phyloP scores from a whole-genome alignment of 177 flowering plant species.

The Vitis hybrid region DNA sequence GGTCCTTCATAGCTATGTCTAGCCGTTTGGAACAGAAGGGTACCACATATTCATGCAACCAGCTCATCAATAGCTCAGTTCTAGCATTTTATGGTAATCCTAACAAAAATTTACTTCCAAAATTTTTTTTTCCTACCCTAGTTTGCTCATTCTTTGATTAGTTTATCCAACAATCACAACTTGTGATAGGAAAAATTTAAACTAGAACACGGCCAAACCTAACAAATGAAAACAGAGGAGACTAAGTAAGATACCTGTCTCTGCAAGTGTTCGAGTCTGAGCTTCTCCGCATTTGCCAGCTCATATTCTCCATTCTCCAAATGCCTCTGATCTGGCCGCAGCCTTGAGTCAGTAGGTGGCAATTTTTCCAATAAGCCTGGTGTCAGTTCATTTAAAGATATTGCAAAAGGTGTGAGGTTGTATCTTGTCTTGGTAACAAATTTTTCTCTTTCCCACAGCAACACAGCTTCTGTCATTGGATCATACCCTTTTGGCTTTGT shows the following conservation, averaged over 20 bases:
- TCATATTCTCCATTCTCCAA: slow-evolving; percentile 96
- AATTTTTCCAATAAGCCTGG: slow-evolving; percentile 64
- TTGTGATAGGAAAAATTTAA: not conserved
- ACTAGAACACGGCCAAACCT: not conserved
- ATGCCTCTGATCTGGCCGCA: slow-evolving; percentile 93
- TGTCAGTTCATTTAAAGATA: slow-evolving; percentile 87
- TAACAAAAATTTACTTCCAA: too few species aligned
- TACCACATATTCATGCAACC: too few species aligned
- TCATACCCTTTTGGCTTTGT: slow-evolving; percentile 95
- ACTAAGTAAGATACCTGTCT: slow-evolving; percentile 60
- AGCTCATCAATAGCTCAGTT: not conserved
- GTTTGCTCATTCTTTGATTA: not conserved
- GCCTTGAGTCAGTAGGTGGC: slow-evolving; percentile 97
- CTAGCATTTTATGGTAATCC: not conserved
- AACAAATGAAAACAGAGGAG: not conserved
- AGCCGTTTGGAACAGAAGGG: too few species aligned
- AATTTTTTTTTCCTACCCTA: too few species aligned
- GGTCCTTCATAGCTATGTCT: too few species aligned
- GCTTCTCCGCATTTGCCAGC: slow-evolving; percentile 87
- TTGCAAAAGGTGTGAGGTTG: slow-evolving; percentile 94
- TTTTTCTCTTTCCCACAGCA: slow-evolving; percentile 94
- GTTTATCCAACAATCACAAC: not conserved
- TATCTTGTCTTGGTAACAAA: slow-evolving; percentile 77
- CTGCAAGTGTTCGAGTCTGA: slow-evolving; percentile 88
- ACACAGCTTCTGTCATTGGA: slow-evolving; percentile 95